phyloP scores from a whole-genome alignment of 768 basidiomycete genomes.

The Ramaria sp. region DNA sequence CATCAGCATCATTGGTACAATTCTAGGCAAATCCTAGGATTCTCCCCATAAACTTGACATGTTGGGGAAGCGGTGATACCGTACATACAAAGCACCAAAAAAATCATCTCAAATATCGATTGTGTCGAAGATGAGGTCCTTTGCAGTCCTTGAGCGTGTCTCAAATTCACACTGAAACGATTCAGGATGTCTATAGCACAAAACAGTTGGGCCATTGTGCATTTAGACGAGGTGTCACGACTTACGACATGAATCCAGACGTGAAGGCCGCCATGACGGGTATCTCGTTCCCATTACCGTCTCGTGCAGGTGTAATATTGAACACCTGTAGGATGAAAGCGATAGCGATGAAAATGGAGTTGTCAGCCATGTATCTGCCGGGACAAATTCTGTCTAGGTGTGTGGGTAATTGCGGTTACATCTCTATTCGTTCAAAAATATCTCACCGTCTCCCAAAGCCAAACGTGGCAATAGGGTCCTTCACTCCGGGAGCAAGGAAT shows the following conservation, averaged over 20 bases:
- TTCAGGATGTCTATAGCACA: background rate
- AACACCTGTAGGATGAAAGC: slow-evolving; percentile 35
- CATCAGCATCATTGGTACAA: too few species aligned
- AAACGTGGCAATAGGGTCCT: slow-evolving; percentile 1
- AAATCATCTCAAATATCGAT: too few species aligned
- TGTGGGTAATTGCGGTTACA: background rate
- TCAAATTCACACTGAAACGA: too few species aligned
- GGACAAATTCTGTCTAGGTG: slow-evolving; percentile 31
- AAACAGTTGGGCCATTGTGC: background rate
- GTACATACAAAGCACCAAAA: too few species aligned
- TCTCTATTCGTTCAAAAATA: background rate
- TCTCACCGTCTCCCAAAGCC: slow-evolving; percentile 5
- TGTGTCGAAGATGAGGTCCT: too few species aligned
- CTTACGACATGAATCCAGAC: slow-evolving; percentile 2
- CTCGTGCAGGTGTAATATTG: slow-evolving; percentile 27
- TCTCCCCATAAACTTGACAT: too few species aligned
- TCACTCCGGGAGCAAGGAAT: slow-evolving; percentile 21
- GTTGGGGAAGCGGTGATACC: too few species aligned
- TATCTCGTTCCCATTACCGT: background rate
- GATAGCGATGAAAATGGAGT: slow-evolving; percentile 34
- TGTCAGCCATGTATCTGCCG: slow-evolving; percentile 41
- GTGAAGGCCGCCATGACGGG: slow-evolving; percentile 1
- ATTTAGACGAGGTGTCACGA: background rate
- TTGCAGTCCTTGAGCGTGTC: too few species aligned
- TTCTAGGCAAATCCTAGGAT: too few species aligned